Percentiles rank a stretch among this genome's conserved stretches.
Conservation (phyloP, 2,329 filamentous ascomycete genomes). For the Aspergillus pseudotamarii region DNA sequence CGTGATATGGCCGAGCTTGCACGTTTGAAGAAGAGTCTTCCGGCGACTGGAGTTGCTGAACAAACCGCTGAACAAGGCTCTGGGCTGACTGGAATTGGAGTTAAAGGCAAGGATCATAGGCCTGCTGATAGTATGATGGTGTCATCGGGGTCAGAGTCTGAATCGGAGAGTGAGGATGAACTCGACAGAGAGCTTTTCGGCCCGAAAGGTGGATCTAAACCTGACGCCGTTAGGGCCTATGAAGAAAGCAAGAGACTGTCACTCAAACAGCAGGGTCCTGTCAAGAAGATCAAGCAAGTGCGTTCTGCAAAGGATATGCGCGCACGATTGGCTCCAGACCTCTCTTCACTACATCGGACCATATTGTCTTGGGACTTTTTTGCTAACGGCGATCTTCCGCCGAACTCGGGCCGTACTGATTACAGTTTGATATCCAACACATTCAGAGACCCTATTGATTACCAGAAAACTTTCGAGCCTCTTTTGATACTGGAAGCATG, state of each 20-base stretch:
- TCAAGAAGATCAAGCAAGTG: constrained; percentile 79
- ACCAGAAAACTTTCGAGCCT: constrained; percentile 88
- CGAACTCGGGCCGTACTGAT: constrained; percentile 66
- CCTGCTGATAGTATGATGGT: constrained; percentile 87
- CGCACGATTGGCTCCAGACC: constrained; percentile 84
- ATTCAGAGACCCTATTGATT: constrained; percentile 75
- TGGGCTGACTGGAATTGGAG: constrained; percentile 70
- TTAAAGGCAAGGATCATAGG: constrained; percentile 77
- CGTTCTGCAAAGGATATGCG: constrained; percentile 92
- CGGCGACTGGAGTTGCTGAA: constrained; percentile 54
- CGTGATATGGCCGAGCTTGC: constrained; percentile 73
- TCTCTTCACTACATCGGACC: constrained; percentile 79
- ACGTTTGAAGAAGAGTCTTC: constrained; percentile 60
- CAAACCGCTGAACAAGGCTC: constrained; percentile 76
- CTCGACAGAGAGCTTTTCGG: constrained; percentile 71
- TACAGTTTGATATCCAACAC: constrained; percentile 77
- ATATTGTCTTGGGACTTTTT: constrained; percentile 97
- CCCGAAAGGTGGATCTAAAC: constrained; percentile 40
- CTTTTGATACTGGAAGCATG: constrained; percentile 91
- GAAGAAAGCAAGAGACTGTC: constrained; percentile 51
- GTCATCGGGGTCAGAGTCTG: constrained; percentile 64
- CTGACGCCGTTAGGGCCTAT: constrained; percentile 48
- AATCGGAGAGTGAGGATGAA: constrained; percentile 76
- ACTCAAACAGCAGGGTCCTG: constrained; percentile 67
- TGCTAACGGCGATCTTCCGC: constrained; percentile 82